These are phyloP conservation scores for Globisporangium sylvaticum DNA, from an alignment of 352 stramenopile species.

Conservation along the genomic window DNA sequence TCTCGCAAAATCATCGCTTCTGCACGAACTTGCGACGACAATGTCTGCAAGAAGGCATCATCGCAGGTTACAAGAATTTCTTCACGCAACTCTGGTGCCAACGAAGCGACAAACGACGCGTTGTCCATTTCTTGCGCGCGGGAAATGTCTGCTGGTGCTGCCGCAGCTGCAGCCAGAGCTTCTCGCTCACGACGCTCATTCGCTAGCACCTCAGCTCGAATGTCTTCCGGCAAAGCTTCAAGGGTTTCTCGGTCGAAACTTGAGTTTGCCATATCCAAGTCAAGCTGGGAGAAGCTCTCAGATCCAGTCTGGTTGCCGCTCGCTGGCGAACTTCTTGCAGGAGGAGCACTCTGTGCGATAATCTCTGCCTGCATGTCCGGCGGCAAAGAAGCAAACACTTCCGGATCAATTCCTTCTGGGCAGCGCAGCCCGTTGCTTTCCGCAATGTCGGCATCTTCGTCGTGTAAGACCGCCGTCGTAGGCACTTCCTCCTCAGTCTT, in stretches of 20 bases:
- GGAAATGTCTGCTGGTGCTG: conserved; percentile 88
- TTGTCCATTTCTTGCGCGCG: conserved; percentile 98
- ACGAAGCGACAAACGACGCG: conserved; percentile 95
- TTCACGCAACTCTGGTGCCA: conserved; percentile 92
- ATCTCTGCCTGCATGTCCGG: conserved; percentile 97
- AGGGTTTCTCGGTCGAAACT: conserved; percentile 94
- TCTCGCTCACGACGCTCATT: conserved; percentile 93
- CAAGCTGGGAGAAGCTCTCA: conserved; percentile 73
- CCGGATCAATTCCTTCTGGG: conserved; percentile 94
- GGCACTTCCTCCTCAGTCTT: conserved; percentile 24
- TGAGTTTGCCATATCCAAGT: conserved; percentile 84
- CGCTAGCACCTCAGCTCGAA: conserved; percentile 95
- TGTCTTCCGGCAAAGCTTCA: conserved; percentile 95
- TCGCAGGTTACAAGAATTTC: conserved; percentile 97
- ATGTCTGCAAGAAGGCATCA: conserved; percentile 92
- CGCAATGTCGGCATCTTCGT: neutral
- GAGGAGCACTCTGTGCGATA: conserved; percentile 70
- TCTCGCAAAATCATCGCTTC: conserved; percentile 96
- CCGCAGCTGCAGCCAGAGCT: conserved; percentile 55
- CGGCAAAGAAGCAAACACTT: conserved; percentile 95
- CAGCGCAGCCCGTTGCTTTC: conserved; percentile 46
- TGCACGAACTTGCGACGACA: conserved; percentile 91
- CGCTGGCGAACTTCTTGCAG: conserved; percentile 21
- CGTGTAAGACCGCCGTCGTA: neutral
- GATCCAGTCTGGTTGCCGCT: conserved; percentile 24